Evolutionary conservation across 2,329 filamentous ascomycete genomes (phyloP), one percentile per base, ranked within the genome.

Genomic region (Sclerotiophoma versabilis): DNA sequence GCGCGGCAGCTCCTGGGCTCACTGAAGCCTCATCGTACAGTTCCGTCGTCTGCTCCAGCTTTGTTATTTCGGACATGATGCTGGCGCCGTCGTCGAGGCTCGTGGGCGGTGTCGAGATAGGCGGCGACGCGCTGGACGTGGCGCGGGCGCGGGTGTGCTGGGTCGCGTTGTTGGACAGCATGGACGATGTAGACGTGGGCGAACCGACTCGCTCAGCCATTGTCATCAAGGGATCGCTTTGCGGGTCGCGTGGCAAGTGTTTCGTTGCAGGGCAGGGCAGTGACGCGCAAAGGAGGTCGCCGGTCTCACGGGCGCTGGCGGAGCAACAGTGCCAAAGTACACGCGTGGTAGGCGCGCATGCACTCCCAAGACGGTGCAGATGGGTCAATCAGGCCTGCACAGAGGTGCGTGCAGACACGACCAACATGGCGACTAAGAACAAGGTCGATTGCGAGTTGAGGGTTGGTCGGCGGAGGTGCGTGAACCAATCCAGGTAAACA

Each of bases 31-130:
- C 65, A 29, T 59, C 66, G 53, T 65, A 59, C 22, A 59, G 39
- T 52, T 70, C 64, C 33, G 66, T 52, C 22, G 57, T 37, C 19
- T 64, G 61, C 30, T 75, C 68, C 54, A 66, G 59, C 60, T 73
- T 73, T 38, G 61, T 60, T 38, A 60, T 62, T 34, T 76, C 73
- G 25, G 75, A 79, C 33, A 78, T 73, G 33, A 86, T 77, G 75
- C 86, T 88, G 55, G 79, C 80, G 64, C 79, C 81, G 71, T 89
- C 87, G 67, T 83, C 84, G 62, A 87, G 77, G 62, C 85, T 89
- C 42, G 87, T 90, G 20, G 86, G 85, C 39, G 87, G 87, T 52
- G 87, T 89, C 17, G 84, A 87, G 64, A 79, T 82, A 22, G 80
- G 65, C 29, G 74, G 77, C 43, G 83, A 84, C 77, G 82, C 82